Evolutionary conservation across 129 eudicot species (phyloP), one percentile per base, ranked within the genome.

Genomic region (Mikania micrantha): DNA sequence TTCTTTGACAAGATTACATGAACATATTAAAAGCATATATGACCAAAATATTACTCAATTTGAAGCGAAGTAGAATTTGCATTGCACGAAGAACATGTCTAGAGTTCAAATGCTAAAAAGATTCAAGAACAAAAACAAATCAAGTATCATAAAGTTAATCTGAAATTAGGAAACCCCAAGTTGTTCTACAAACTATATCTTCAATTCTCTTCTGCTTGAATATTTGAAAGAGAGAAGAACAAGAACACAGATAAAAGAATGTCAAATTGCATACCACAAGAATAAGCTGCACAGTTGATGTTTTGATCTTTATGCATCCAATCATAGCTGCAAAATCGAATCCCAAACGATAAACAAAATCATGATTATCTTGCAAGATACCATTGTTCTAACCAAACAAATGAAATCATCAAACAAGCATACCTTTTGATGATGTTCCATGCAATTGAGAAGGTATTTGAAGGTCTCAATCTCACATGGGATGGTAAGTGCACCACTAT

Each of bases 391-490:
- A 28, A 73, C 3, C 29, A 60, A n/a, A n/a, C n/a, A n/a, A n/a
- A n/a, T n/a, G n/a, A n/a, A n/a, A n/a, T n/a, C n/a, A n/a, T n/a
- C n/a, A n/a, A 15, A 35, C 4, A 57, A 32, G 9, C 1, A 69
- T 60, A 74, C 79, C 71, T 77, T 87, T 36, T 78, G 82, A 81
- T 87, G 95, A 74, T 74, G 81, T 67, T 91, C 97, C 88, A 91
- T 85, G 74, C 94, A 88, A 69, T 88, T 79, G 2, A 91, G 87
- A n/a, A 91, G 86, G 66, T 85, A 91, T 79, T 91, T 91, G 56
- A 91, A 91, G 24, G 97, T 91, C 86, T 91, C 97, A 1, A 80
- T 91, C 83, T 91, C 97, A 28, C 97, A 91, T 0, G 97, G 97
- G 15, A 91, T 85, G 0, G 97, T 91, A 24, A 91, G 85, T 0